Evolutionary conservation across 768 basidiomycete species (phyloP).

Genomic region (Russula earlei): DNA sequence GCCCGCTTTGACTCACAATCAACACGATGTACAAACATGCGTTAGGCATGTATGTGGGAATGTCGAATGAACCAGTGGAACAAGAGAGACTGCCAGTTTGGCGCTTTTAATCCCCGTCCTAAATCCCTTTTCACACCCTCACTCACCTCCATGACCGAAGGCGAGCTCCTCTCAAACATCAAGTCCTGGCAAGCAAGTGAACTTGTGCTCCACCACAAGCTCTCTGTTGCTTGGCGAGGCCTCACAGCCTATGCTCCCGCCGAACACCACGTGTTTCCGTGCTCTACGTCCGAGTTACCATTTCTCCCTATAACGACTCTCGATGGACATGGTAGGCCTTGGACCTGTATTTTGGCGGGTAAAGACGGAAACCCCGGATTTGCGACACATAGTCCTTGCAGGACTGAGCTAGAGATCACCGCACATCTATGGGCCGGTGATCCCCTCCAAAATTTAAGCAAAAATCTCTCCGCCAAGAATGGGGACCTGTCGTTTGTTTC

Average conservation of each 20-base stretch:
- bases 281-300: neutral
- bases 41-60: neutral
- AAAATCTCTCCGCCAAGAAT: neutral
- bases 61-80: neutral
- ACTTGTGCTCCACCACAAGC: neutral
- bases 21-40: neutral
- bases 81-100: neutral
- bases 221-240: neutral
- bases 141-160: neutral
- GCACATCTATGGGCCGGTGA: conserved; percentile 46
- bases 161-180: neutral
- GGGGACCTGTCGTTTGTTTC: conserved; percentile 30
- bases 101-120: neutral
- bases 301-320: conserved; percentile 51
- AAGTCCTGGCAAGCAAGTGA: neutral
- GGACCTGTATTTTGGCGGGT: conserved; percentile 47
- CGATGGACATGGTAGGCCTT: conserved; percentile 43
- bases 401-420: conserved; percentile 33
- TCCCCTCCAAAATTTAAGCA: conserved; percentile 26
- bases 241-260: neutral
- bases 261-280: neutral
- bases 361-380: conserved; percentile 39
- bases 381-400: conserved; percentile 27
- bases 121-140: neutral
- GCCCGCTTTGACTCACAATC: neutral